phyloP scores from a whole-genome alignment of 2,329 filamentous ascomycete genomes.

The Penicillium sclerotigenum region DNA sequence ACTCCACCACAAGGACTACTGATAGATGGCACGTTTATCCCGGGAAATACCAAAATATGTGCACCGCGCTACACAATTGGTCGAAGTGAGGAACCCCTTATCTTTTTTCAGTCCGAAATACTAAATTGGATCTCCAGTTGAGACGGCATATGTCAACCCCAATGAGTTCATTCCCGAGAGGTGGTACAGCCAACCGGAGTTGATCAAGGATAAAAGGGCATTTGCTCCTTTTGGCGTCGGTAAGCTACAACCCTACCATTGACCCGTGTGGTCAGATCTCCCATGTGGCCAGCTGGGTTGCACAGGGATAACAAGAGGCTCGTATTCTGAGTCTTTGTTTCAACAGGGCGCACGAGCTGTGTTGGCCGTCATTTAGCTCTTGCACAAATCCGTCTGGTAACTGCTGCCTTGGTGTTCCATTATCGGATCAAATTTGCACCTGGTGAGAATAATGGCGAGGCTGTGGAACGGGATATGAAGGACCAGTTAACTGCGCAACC shows the following conservation, averaged over 20 bases:
- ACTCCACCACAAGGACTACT: neutral
- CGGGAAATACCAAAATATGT: neutral
- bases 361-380: slow-evolving; percentile 7
- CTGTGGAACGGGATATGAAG: slow-evolving; percentile 5
- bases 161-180: slow-evolving; percentile 41
- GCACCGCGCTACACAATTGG: slow-evolving; percentile 1
- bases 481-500: slow-evolving; percentile 6
- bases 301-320: neutral
- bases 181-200: slow-evolving; percentile 21
- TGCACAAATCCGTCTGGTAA: slow-evolving; percentile 1
- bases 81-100: neutral
- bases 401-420: neutral
- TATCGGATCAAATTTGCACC: slow-evolving; percentile 1
- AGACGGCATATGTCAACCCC: slow-evolving; percentile 37
- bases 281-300: neutral
- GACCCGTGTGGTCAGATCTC: neutral
- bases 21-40: neutral
- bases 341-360: slow-evolving; percentile 1
- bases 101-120: neutral
- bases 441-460: neutral
- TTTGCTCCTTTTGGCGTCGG: slow-evolving; percentile 21
- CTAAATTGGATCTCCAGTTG: neutral
- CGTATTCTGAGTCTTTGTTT: neutral
- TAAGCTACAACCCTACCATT: slow-evolving; percentile 2
- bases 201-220: slow-evolving; percentile 17